Percentiles rank a stretch among this genome's conserved stretches.
These are phyloP conservation scores for Eutypa lata DNA, from an alignment of 2,329 filamentous ascomycete species.

Conservation along the genomic window DNA sequence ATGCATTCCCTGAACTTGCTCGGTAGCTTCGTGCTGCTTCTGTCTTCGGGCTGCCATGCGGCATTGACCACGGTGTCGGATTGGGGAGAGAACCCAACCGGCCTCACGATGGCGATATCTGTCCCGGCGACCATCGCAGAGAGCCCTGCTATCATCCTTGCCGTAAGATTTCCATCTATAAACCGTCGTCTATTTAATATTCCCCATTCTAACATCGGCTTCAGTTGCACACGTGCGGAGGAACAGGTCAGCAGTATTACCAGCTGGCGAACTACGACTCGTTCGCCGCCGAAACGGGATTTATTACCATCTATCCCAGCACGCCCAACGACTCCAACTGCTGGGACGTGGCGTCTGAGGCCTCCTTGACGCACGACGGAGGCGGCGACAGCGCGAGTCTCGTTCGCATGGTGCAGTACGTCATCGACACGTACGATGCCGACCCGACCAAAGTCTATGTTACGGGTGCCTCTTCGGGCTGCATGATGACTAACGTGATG, in stretches of 20 bases:
- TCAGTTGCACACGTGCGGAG: neutral
- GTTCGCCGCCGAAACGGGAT: neutral
- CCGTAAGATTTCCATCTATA: neutral
- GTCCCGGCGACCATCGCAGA: neutral
- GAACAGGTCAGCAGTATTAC: neutral
- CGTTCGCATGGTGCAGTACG: conserved; percentile 20
- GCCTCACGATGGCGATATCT: neutral
- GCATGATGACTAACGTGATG: conserved; percentile 32
- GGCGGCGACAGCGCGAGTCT: conserved; percentile 19
- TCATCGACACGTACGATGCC: conserved; percentile 17
- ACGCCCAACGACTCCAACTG: neutral
- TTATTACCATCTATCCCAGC: neutral
- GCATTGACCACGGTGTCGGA: neutral
- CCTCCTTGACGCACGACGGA: conserved; percentile 14
- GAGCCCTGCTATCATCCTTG: neutral
- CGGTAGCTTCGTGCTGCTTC: neutral
- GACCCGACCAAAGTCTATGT: conserved; percentile 16
- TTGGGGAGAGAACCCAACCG: neutral
- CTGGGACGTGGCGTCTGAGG: neutral
- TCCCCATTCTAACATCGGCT: neutral
- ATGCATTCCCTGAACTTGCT: neutral
- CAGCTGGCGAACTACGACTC: conserved; percentile 1
- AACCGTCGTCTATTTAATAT: too few relatives aligned
- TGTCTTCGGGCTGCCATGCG: neutral
- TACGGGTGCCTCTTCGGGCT: conserved; percentile 19